These are phyloP conservation scores for Xylaria nigripes DNA, from an alignment of 495 filamentous ascomycete genomes.

Conservation along the genomic window DNA sequence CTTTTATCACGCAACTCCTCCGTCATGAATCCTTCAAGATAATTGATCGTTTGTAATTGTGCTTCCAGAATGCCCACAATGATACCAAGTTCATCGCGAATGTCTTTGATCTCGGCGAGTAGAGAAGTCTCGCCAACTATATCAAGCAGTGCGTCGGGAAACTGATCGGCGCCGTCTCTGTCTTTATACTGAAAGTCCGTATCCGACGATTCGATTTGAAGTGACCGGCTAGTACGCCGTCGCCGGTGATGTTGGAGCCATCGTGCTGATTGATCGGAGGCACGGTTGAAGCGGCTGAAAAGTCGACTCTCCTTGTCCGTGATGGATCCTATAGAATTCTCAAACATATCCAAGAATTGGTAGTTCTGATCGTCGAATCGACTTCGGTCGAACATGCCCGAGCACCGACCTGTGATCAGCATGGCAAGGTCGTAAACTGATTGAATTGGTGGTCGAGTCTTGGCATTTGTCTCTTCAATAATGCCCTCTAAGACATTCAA, in stretches of 20 bases:
- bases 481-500: conserved; percentile 61
- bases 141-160: conserved; percentile 58
- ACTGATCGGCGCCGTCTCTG: conserved; percentile 32
- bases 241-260: conserved; percentile 56
- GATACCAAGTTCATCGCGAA: conserved; percentile 67
- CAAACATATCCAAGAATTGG: conserved; percentile 68
- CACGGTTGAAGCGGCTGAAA: conserved; percentile 55
- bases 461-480: conserved; percentile 64
- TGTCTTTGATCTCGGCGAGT: conserved; percentile 61
- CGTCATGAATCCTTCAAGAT: conserved; percentile 44
- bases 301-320: conserved; percentile 57
- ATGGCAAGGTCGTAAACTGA: conserved; percentile 59
- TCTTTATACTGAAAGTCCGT: conserved; percentile 14
- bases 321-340: conserved; percentile 54
- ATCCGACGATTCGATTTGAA: not conserved
- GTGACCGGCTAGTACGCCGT: conserved; percentile 21
- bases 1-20: conserved; percentile 46
- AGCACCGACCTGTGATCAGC: conserved; percentile 57
- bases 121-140: conserved; percentile 61
- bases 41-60: conserved; percentile 47
- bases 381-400: conserved; percentile 57
- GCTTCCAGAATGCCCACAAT: conserved; percentile 54
- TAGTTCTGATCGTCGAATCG: conserved; percentile 54
- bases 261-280: conserved; percentile 50
- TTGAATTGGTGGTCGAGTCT: conserved; percentile 54